Base-by-base conservation (phyloP, 768 basidiomycete genomes). In the Boletales sp. region DNA sequence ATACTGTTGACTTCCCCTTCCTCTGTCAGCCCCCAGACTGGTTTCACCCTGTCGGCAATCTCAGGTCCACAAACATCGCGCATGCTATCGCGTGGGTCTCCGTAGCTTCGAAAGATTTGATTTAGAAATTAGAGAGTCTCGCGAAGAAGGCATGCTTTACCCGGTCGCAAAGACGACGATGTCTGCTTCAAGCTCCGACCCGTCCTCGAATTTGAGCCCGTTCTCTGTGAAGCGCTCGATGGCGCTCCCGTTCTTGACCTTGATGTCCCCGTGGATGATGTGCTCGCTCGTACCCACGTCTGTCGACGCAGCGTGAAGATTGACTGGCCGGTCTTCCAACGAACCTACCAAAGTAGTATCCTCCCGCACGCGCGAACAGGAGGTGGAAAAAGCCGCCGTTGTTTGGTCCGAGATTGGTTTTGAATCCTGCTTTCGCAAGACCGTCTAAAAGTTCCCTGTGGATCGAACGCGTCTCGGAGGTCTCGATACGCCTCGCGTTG, bases 21-120 rank as follows among this genome's bases (percentile, higher is more conserved):
- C 18, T 73, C 67, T 53, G 83, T 74, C 41, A 85, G 48, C n/a
- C 84, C 81, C 87, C 86, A 82, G 13, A 87, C 64, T 13, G 69
- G 67, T 34, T 74, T 71, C 50, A 83, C 68, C 60, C 74, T 69
- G 47, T 72, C 60, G 0, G 70, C 72, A 2, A 80, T 58, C 30
- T 75, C 68, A 10, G 75, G 68, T 1, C 77, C 80, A 38, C 79
- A 74, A 7, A 84, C 60, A 0, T 67, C 63, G 35, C 65, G 67
- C 40, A 80, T 61, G 17, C 71, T 65, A 10, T 70, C 67, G n/a
- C 68, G 67, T 0, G 71, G 57, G 56, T 80, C 74, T 14, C 77
- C 77, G 39, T 77, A 74, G 5, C 82, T 84, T 47, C 9, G n/a
- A 39, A 13, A 36, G n/a, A 27, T 11, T 24, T 40, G n/a, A 19